phyloP scores from a whole-genome alignment of 106 monocot species.

The Apostasia ramifera region DNA sequence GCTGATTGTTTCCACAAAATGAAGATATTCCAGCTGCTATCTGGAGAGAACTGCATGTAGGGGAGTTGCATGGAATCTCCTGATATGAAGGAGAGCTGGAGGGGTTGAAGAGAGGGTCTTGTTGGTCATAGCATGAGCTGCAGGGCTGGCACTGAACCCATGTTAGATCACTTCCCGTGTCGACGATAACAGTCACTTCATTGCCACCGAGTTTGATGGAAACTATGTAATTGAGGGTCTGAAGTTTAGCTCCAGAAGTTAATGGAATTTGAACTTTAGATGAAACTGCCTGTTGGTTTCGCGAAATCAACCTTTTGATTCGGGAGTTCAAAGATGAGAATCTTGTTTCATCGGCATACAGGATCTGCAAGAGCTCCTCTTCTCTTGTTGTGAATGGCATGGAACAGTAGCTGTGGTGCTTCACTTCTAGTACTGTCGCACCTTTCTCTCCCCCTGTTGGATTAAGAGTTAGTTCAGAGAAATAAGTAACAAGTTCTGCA shows the following conservation, averaged over 20 bases:
- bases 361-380: conserved; percentile 13
- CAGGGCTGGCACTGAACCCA: conserved; percentile 41
- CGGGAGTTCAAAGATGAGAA: conserved; percentile 32
- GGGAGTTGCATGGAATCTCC: conserved; percentile 37
- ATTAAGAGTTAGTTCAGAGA: background rate
- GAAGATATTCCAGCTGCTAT: conserved; percentile 20
- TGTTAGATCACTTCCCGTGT: conserved; percentile 15
- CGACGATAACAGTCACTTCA: conserved; percentile 14
- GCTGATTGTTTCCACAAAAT: conserved; percentile 5
- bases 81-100: conserved; percentile 49
- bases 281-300: background rate
- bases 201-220: conserved; percentile 35
- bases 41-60: conserved; percentile 32
- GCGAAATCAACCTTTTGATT: background rate
- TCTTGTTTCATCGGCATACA: conserved; percentile 44
- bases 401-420: conserved; percentile 23
- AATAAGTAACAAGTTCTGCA: no score
- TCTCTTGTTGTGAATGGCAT: conserved; percentile 4
- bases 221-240: conserved; percentile 77
- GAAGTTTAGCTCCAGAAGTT: conserved; percentile 50
- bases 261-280: conserved; percentile 41
- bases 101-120: conserved; percentile 63
- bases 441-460: conserved; percentile 37
- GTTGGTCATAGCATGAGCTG: conserved; percentile 53
- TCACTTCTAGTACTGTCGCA: conserved; percentile 53